A percentile compares a stretch with the other conserved stretches of the same genome.
Evolutionary conservation across 345 rosid species (phyloP).

Genomic region (Brassica nigra): DNA sequence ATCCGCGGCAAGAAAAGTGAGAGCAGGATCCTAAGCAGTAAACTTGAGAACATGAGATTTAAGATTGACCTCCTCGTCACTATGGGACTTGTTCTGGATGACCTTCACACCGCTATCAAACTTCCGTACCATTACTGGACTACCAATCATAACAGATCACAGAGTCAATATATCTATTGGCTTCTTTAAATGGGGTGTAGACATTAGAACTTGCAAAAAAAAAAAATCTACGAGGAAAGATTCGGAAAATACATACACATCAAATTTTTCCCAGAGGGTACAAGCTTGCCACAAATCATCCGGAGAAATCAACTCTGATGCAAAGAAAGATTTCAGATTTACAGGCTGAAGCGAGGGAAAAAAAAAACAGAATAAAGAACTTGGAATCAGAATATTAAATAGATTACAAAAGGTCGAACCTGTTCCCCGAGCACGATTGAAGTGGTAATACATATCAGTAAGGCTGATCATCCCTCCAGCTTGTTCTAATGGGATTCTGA

Average conservation of each 20-base stretch:
- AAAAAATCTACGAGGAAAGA: not conserved
- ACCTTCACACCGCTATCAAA: constrained; percentile 98
- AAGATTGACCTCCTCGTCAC: constrained; percentile 84
- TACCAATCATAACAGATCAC: constrained; percentile 46
- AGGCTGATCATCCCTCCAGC: constrained; percentile 97
- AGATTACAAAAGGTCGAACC: constrained; percentile 44
- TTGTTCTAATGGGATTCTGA: constrained; percentile 77
- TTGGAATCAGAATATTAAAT: not conserved
- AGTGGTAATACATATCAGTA: constrained; percentile 86
- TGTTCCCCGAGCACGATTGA: constrained; percentile 97
- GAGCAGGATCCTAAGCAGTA: constrained; percentile 3
- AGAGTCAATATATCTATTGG: constrained; percentile 15
- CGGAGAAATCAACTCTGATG: constrained; percentile 85
- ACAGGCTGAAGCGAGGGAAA: not conserved
- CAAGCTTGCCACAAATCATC: constrained; percentile 95
- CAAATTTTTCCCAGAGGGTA: constrained; percentile 92
- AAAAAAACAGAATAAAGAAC: not conserved
- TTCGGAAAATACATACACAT: constrained; percentile 56
- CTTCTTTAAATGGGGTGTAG: not conserved
- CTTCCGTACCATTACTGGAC: constrained; percentile 97
- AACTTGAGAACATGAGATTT: constrained; percentile 5
- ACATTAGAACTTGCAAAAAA: not conserved
- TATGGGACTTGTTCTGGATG: constrained; percentile 89
- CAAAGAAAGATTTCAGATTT: constrained; percentile 10
- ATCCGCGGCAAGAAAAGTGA: not conserved